Base-by-base conservation (phyloP, 2,329 filamentous ascomycete species). In the Calonectria naviculata region DNA sequence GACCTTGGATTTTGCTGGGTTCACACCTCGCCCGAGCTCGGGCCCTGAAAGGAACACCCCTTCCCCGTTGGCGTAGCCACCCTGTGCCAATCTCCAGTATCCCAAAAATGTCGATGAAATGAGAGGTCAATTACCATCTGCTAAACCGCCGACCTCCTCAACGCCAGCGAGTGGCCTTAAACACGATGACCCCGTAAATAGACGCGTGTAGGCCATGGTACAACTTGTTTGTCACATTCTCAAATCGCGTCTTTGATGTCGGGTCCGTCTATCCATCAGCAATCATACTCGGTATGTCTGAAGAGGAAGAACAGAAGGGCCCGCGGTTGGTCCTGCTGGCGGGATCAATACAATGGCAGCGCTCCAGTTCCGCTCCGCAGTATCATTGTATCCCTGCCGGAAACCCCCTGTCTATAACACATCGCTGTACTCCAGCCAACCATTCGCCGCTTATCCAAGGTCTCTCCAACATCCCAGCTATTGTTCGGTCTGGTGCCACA, bases 351-450 rank as follows among this genome's bases (percentile, higher is more conserved):
- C 49, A 46, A 68, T 67, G 70, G 75, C 67, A 73, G 69, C 75
- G 52, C 70, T 68, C 61, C 47, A 70, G 56, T 76, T 77, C 72
- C 72, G 71, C 46, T 41, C 60, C 38, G 8, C 24, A 68, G 38
- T 44, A 56, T 56, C 36, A 41, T 54, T 46, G 19, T 29, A 71
- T 70, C 73, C 75, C 64, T 76, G 73, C 67, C n/a, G 17, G 28
- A 24, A 19, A 41, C 61, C 61, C 74, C 75, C 68, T 76, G 75
- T 70, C 71, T 74, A 58, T 72, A 62, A 76, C 74, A 64, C 64
- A 28, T 71, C 65, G 66, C 58, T 65, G 65, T 68, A 67, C 64
- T 64, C 56, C 61, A 21, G 34, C 67, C 65, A 70, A 63, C 62
- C 68, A 73, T 62, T 76, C 65, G 62, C 69, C 64, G 38, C 21